Evolutionary conservation across 2,329 filamentous ascomycete genomes (phyloP).

Genomic region (Saccharata proteae): DNA sequence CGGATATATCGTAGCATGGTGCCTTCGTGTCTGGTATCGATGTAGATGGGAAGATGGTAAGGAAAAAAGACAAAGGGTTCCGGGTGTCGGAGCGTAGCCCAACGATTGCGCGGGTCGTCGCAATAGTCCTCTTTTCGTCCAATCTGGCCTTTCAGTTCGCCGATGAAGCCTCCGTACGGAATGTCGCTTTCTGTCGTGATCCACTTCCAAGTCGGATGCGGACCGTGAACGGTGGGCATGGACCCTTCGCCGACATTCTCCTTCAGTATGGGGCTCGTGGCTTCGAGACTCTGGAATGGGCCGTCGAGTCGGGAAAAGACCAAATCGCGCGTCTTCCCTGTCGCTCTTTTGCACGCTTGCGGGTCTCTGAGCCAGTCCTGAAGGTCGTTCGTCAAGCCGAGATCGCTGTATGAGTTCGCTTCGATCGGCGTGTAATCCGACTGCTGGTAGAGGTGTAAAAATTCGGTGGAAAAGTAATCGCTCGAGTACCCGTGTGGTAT

Average conservation of each 20-base stretch:
- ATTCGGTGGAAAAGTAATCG: constrained; percentile 62
- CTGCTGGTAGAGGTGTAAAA: constrained; percentile 61
- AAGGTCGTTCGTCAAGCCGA: constrained; percentile 62
- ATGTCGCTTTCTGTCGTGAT: constrained; percentile 45
- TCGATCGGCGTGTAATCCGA: constrained; percentile 43
- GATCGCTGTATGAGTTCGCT: constrained; percentile 66
- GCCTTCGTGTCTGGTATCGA: constrained; percentile 81
- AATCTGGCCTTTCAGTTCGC: constrained; percentile 55
- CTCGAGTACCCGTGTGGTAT: constrained; percentile 47
- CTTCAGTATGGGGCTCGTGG: constrained; percentile 38
- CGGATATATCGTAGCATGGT: constrained; percentile 80
- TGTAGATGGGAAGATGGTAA: constrained; percentile 76
- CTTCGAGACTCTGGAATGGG: constrained; percentile 41
- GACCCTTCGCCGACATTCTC: constrained; percentile 41
- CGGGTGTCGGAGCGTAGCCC: constrained; percentile 35
- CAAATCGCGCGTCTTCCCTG: constrained; percentile 48
- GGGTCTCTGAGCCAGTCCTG: constrained; percentile 69
- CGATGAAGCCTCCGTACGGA: constrained; percentile 42
- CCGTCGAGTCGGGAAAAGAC: constrained; percentile 55
- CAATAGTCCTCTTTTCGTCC: constrained; percentile 37
- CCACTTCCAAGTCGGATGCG: constrained; percentile 58
- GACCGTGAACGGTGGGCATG: constrained; percentile 39
- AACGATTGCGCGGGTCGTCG: constrained; percentile 33
- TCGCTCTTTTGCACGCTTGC: constrained; percentile 54
- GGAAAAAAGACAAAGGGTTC: constrained; percentile 55